Base-by-base conservation (phyloP, 257 asterid species). In the Verbascum thapsus region DNA sequence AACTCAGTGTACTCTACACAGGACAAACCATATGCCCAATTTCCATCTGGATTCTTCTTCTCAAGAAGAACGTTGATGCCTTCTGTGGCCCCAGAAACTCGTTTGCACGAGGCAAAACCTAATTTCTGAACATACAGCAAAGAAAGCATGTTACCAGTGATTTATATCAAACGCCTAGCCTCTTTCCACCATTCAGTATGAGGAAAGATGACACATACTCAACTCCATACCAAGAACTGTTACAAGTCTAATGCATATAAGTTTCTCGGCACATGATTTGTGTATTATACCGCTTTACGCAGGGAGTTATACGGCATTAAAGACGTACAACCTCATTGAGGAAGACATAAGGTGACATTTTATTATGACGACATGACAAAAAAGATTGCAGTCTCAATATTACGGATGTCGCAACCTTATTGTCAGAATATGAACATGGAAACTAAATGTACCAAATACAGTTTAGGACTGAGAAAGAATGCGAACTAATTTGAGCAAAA, bases 1-100 rank as follows among this genome's bases (percentile, higher is more conserved):
- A 94, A 94, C 78, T 94, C 99, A 7, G 99, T 94, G 80, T 94
- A 94, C 69, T 94, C 99, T 11, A 94, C 86, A 64, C 97, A 94
- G 57, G 99, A 87, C 42, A 85, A 57, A 64, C 99, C 99, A 82
- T 85, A 94, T 56, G 85, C 74, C 99, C 99, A 94, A 59, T 85
- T 84, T 60, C 95, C 95, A 76, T 90, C 94, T 30, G 49, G 62
- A 70, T 72, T 76, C 79, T 73, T 88, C 80, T 85, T 92, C 90
- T 94, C 96, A 45, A 90, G 76, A 62, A 90, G 85, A 61, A 87
- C 97, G 76, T 94, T 94, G 80, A 94, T 82, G 72, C 99, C 99
- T 78, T 94, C 99, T 45, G 97, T 94, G 53, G 99, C 99, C 69
- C 92, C 96, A 19, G 80, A 55, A 72, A 74, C 84, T 61, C 88